These are phyloP conservation scores for Rhododendron ovatum DNA, from an alignment of 148 eudicot genomes.

Conservation along the genomic window DNA sequence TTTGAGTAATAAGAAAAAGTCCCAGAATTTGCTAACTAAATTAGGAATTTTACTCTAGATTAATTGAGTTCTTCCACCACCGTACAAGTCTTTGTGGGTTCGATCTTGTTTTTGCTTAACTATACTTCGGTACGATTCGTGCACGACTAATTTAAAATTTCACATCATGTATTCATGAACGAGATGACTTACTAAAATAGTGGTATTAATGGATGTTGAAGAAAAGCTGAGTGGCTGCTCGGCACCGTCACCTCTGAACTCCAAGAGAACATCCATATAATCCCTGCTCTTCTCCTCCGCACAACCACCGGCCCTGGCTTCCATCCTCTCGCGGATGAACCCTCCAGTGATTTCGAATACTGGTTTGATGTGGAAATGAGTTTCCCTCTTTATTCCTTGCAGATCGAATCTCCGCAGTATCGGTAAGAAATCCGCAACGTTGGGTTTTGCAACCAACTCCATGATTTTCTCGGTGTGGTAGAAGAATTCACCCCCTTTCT, in stretches of 20 bases:
- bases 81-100: no score
- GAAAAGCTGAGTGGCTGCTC: conserved; percentile 18
- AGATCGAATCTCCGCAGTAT: conserved; percentile 23
- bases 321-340: conserved; percentile 19
- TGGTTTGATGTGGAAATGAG: conserved; percentile 15
- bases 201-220: conserved; percentile 15
- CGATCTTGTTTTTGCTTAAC: no score
- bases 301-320: background rate
- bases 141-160: no score
- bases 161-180: background rate
- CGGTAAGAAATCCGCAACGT: conserved; percentile 40
- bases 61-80: no score
- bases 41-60: no score
- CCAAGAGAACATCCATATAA: conserved; percentile 30
- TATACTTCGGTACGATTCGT: no score
- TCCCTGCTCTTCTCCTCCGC: conserved; percentile 6
- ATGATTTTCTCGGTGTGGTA: conserved; percentile 14
- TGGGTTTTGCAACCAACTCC: conserved; percentile 34
- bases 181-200: conserved; percentile 26
- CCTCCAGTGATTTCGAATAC: conserved; percentile 17
- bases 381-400: conserved; percentile 19
- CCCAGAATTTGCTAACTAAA: no score
- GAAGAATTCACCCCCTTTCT: conserved; percentile 16
- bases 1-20: no score
- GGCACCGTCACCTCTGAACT: conserved; percentile 15